Percentiles rank a stretch among this genome's conserved stretches.
These are phyloP conservation scores for Radiomyces spectabilis DNA, from an alignment of 192 early-diverging fungal genomes.

Conservation along the genomic window DNA sequence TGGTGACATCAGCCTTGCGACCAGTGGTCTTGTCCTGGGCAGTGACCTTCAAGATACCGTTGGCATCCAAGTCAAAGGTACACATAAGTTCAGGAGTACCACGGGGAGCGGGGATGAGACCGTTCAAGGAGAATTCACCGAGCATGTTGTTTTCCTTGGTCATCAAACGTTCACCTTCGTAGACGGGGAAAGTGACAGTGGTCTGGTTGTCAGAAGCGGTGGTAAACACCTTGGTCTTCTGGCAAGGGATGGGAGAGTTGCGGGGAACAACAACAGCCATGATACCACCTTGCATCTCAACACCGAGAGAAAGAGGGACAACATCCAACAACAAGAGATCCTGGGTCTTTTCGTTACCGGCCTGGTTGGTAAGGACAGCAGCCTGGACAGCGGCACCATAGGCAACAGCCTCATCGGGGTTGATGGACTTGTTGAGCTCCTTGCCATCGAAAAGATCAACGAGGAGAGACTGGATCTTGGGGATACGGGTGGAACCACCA, in stretches of 20 bases:
- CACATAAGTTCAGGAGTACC: constrained; percentile 72
- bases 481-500: constrained; percentile 97
- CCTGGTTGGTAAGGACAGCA: constrained; percentile 77
- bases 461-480: constrained; percentile 85
- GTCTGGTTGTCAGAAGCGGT: constrained; percentile 80
- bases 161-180: constrained; percentile 82
- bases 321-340: constrained; percentile 80
- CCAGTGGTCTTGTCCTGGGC: constrained; percentile 90
- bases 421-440: constrained; percentile 98
- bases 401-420: constrained; percentile 98
- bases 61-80: constrained; percentile 80
- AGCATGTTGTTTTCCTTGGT: constrained; percentile 90
- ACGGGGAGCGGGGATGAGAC: constrained; percentile 74
- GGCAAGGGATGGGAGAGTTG: constrained; percentile 78
- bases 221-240: constrained; percentile 75
- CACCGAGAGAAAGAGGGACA: constrained; percentile 76
- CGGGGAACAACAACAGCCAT: constrained; percentile 79
- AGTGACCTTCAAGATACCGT: constrained; percentile 86
- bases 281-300: constrained; percentile 80
- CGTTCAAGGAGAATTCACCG: constrained; percentile 75
- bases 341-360: constrained; percentile 48
- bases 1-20: constrained; percentile 86
- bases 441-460: constrained; percentile 99
- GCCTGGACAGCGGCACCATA: constrained; percentile 99
- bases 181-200: constrained; percentile 78